Evolutionary conservation across 495 filamentous ascomycete genomes (phyloP), one percentile per base, ranked within the genome.

Genomic region (Hyaloscypha hepaticicola): DNA sequence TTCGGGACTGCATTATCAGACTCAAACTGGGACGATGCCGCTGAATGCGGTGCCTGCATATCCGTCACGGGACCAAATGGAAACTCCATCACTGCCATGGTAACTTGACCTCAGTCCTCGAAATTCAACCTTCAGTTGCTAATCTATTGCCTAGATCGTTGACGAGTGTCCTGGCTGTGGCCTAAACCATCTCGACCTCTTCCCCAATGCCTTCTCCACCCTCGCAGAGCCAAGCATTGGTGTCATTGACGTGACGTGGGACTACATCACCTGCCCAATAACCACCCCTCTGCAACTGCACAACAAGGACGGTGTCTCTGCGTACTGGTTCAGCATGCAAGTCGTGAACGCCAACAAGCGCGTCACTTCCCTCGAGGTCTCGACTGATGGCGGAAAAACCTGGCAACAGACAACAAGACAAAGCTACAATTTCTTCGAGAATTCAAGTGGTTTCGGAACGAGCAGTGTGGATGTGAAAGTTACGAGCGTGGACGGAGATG

Each of bases 41-140:
- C 74, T 28, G 76, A 83, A 38, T 88, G 85, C 68, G 85, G 85
- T n/a, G 72, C 76, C 11, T 87, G 85, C 64, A 73, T 87, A n/a
- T 67, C 75, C 9, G 82, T 88, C 16, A 85, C 78, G 9, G 80
- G 80, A 1, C 82, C 82, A 0, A 72, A 64, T 27, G 84, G 84
- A 12, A 86, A 84, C 66, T 74, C 75, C n/a, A 79, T 87, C 69
- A 87, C 78, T 34, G 85, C 81, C n/a, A 87, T 88, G 84, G 84
- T 86, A 74, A 24, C 48, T 51, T 24, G 19, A n/a, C 48, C 48
- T n/a, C 16, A 24, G 6, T 6, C 22, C 3, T 50, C 48, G 9
- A 6, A 0, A 58, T 26, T 48, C 50, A 21, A 53, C 45, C 19
- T 9, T 19, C 8, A 29, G 6, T 33, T 53, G 60, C 24, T 45